Conservation (phyloP, 768 basidiomycete genomes). For the Tubosaeta sp. region DNA sequence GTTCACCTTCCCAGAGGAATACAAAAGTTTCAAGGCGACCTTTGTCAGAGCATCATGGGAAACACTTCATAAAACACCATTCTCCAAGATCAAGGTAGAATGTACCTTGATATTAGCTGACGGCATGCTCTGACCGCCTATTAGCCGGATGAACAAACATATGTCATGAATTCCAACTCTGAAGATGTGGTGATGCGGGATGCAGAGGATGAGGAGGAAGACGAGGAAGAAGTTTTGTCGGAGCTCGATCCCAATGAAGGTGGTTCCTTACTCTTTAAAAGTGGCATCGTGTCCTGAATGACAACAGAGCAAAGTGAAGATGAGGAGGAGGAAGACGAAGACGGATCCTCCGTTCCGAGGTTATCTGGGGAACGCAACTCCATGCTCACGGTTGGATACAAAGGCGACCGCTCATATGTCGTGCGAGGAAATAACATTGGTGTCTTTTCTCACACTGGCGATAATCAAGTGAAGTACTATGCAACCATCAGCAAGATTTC, state of each 20-base stretch:
- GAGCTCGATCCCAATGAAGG: constrained; percentile 66
- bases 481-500: constrained; percentile 83
- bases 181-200: constrained; percentile 91
- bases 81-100: constrained; percentile 75
- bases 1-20: constrained; percentile 55
- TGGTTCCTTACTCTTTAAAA: constrained; percentile 22
- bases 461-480: constrained; percentile 74
- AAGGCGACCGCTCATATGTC: constrained; percentile 91
- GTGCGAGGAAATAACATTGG: constrained; percentile 90
- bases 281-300: constrained; percentile 12
- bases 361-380: constrained; percentile 71
- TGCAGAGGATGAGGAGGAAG: constrained; percentile 67
- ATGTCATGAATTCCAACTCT: constrained; percentile 67
- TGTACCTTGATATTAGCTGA: not conserved
- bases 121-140: not conserved
- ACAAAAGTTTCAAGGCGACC: constrained; percentile 51
- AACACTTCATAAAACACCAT: constrained; percentile 63
- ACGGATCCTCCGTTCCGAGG: constrained; percentile 34
- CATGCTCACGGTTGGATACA: constrained; percentile 90
- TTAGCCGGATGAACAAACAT: constrained; percentile 81
- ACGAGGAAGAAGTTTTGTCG: constrained; percentile 71
- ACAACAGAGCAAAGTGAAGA: constrained; percentile 42
- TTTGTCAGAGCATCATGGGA: constrained; percentile 82
- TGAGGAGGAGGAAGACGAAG: constrained; percentile 37
- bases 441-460: constrained; percentile 73